Percentiles rank a stretch among this genome's conserved stretches.
Evolutionary conservation across 1,284 basidiomycete genomes (phyloP).

Genomic region (Tilletia horrida): DNA sequence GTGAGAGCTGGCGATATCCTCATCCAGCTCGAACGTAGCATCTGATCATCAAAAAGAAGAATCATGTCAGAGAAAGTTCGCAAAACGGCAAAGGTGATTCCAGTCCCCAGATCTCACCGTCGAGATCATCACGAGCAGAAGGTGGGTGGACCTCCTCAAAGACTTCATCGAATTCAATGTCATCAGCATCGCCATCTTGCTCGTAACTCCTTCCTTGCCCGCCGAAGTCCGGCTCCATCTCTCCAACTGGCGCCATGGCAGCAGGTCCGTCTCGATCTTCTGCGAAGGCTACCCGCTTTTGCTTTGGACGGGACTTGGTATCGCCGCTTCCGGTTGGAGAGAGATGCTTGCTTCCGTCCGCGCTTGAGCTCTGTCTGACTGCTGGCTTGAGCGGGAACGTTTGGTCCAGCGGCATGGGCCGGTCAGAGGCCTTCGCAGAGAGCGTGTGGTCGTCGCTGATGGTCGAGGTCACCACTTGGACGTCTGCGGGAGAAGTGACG

Average conservation of each 20-base stretch:
- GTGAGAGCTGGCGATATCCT: background rate
- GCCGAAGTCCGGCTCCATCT: too few species aligned
- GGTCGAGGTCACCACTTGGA: conserved; percentile 9
- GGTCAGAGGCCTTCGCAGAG: background rate
- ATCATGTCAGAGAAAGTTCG: background rate
- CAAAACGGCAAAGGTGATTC: background rate
- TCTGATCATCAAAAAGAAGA: background rate
- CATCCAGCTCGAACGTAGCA: conserved; percentile 5
- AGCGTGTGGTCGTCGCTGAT: conserved; percentile 16
- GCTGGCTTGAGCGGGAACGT: conserved; percentile 11
- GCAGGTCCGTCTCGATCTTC: background rate
- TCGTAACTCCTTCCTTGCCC: too few species aligned
- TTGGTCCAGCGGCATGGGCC: conserved; percentile 14
- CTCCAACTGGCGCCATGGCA: background rate
- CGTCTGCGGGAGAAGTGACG: conserved; percentile 2
- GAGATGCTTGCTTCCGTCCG: background rate
- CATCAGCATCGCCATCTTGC: background rate
- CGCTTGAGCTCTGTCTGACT: conserved; percentile 7
- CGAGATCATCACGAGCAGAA: too few species aligned
- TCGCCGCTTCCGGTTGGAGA: conserved; percentile 13
- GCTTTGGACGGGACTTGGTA: background rate
- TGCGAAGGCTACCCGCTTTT: conserved; percentile 12
- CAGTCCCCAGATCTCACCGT: too few species aligned
- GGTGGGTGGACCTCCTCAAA: background rate
- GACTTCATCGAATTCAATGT: conserved; percentile 10